phyloP scores from a whole-genome alignment of 2,329 filamentous ascomycete species.

The Aspergillus intermedius region DNA sequence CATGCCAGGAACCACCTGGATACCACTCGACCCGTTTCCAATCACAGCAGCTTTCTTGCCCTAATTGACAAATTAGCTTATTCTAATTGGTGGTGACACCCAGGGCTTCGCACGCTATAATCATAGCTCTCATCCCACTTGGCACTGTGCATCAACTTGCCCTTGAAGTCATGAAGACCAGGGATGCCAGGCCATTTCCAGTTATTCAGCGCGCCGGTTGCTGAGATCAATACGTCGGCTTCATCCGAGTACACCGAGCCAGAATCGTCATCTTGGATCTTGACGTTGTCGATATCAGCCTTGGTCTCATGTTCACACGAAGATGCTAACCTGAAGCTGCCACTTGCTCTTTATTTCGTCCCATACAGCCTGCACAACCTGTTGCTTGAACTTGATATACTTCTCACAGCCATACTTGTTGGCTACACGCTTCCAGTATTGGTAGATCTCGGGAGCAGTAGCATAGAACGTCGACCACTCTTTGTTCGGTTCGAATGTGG shows the following conservation, averaged over 20 bases:
- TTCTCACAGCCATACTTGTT: conserved; percentile 41
- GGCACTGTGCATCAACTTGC: conserved; percentile 41
- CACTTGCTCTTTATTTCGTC: conserved; percentile 29
- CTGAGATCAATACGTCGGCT: conserved; percentile 32
- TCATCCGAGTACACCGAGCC: conserved; percentile 17
- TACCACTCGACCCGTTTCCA: conserved; percentile 35
- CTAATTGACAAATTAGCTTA: conserved; percentile 6
- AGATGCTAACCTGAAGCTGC: conserved; percentile 18
- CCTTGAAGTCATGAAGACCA: conserved; percentile 43
- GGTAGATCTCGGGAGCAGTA: conserved; percentile 43
- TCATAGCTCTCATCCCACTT: conserved; percentile 35
- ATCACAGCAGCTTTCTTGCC: conserved; percentile 32
- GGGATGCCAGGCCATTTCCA: conserved; percentile 43
- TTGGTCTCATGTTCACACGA: too few relatives aligned
- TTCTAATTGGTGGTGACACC: background rate
- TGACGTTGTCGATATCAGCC: background rate
- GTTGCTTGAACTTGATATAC: conserved; percentile 42
- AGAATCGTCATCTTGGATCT: conserved; percentile 19
- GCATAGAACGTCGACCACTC: conserved; percentile 47
- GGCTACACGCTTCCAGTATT: conserved; percentile 43
- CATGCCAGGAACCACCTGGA: conserved; percentile 36
- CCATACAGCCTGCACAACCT: conserved; percentile 41
- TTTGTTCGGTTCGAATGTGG: conserved; percentile 44
- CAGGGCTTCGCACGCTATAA: conserved; percentile 17
- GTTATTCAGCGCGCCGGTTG: conserved; percentile 35